Conservation (phyloP, 2,329 filamentous ascomycete species). For the Pleurostoma richardsiae region DNA sequence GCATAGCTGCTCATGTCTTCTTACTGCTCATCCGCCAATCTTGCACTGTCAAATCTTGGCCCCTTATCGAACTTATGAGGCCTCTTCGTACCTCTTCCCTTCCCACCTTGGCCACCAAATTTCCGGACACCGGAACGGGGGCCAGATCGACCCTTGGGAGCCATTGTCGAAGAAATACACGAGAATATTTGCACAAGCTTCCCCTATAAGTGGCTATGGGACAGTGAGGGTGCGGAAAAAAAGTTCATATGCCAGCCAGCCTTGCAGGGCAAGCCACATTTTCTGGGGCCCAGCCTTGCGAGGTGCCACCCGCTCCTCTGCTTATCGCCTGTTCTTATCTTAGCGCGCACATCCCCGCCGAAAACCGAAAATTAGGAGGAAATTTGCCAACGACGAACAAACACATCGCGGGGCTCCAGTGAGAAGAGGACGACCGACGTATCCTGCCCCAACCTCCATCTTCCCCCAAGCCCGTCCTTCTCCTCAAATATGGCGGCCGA, state of each 20-base stretch:
- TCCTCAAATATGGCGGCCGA: constrained; percentile 69
- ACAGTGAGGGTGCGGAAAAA: not conserved
- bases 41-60: constrained; percentile 37
- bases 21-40: constrained; percentile 40
- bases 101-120: constrained; percentile 13
- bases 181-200: not conserved
- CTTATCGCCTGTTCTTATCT: constrained; percentile 40
- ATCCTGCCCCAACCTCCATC: constrained; percentile 19
- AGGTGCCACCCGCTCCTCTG: constrained; percentile 1
- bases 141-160: constrained; percentile 14
- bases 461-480: not conserved
- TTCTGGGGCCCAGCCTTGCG: constrained; percentile 9
- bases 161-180: constrained; percentile 6
- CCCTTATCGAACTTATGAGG: constrained; percentile 19
- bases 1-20: constrained; percentile 17
- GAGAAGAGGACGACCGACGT: constrained; percentile 11
- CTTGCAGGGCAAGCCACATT: not conserved
- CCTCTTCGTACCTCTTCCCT: constrained; percentile 18
- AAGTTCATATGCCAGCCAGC: not conserved
- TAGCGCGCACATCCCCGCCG: constrained; percentile 49
- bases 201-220: not conserved
- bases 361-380: constrained; percentile 31
- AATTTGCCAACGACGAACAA: constrained; percentile 18
- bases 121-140: constrained; percentile 6
- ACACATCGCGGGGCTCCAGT: constrained; percentile 8